Conservation (phyloP, 345 rosid genomes). For the Citrus mangshanensis region DNA sequence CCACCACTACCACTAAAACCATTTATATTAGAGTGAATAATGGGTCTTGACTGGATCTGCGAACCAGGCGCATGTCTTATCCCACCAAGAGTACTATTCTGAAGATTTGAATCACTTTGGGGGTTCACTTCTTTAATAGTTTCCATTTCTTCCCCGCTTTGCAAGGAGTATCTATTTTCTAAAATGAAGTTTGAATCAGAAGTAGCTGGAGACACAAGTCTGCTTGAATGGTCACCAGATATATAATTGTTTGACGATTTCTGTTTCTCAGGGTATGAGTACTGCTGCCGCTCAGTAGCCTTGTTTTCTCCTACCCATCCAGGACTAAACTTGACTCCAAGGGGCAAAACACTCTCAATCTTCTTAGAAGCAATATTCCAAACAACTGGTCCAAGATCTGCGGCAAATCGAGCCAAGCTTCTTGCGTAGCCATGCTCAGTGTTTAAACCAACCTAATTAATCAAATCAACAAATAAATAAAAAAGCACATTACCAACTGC, state of each 20-base stretch:
- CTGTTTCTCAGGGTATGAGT: conserved; percentile 22
- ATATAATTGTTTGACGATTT: conserved; percentile 26
- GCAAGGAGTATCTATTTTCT: conserved; percentile 33
- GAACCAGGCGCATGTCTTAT: conserved; percentile 19
- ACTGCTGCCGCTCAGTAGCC: conserved; percentile 31
- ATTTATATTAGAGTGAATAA: conserved; percentile 22
- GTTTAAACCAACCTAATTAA: conserved; percentile 73
- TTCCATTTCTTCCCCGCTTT: conserved; percentile 37
- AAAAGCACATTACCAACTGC: background rate
- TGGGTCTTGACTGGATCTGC: conserved; percentile 26
- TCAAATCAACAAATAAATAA: conserved; percentile 11
- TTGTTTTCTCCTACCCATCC: conserved; percentile 85
- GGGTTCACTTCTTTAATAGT: conserved; percentile 30
- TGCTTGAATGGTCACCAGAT: conserved; percentile 37
- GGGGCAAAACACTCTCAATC: conserved; percentile 56
- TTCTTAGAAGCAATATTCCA: conserved; percentile 77
- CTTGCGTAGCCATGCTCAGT: conserved; percentile 77
- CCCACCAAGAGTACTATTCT: conserved; percentile 21
- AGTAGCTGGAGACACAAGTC: conserved; percentile 40
- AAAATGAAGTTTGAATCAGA: conserved; percentile 33
- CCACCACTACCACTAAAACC: conserved; percentile 25
- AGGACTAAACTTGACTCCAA: conserved; percentile 57
- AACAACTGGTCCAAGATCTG: conserved; percentile 76
- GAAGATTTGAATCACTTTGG: conserved; percentile 32
- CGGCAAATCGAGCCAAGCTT: conserved; percentile 86